These are phyloP conservation scores for Eimeria nieschulzi DNA, from an alignment of 169 alveolate genomes.

Conservation along the genomic window DNA sequence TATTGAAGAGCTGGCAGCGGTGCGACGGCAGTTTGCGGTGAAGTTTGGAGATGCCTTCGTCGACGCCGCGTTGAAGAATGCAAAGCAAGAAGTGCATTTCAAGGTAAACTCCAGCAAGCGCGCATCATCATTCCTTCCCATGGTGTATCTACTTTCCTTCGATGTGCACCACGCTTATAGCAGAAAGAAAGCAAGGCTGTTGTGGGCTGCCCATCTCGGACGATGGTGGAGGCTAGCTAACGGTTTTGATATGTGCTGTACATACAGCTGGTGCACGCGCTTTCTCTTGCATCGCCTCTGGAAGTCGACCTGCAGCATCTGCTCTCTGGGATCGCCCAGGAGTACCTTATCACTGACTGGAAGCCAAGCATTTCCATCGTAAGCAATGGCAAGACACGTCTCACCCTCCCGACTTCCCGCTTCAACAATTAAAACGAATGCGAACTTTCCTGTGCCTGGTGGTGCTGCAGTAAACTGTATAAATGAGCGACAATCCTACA, in stretches of 20 bases:
- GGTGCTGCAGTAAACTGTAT: too few species aligned
- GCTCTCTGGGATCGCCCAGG: slow-evolving; percentile 66
- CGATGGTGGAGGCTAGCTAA: too few species aligned
- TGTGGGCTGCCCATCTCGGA: too few species aligned
- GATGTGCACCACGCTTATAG: neutral
- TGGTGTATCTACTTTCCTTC: neutral
- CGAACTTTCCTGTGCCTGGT: too few species aligned
- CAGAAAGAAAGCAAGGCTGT: too few species aligned
- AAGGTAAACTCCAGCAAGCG: slow-evolving; percentile 18
- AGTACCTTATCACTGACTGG: slow-evolving; percentile 47
- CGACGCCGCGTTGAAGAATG: slow-evolving; percentile 63
- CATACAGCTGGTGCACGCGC: slow-evolving; percentile 66
- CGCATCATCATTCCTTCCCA: neutral
- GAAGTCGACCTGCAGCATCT: slow-evolving; percentile 66
- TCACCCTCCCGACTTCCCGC: too few species aligned
- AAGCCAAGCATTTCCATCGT: slow-evolving; percentile 47
- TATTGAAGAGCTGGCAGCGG: slow-evolving; percentile 64
- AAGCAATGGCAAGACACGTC: neutral
- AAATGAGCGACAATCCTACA: too few species aligned
- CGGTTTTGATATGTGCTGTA: neutral
- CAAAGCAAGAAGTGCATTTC: slow-evolving; percentile 66
- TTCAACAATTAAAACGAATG: too few species aligned
- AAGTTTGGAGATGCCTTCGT: slow-evolving; percentile 69
- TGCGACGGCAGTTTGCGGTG: slow-evolving; percentile 61
- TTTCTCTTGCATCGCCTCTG: slow-evolving; percentile 70